Evolutionary conservation across 2,329 filamentous ascomycete species (phyloP).

Genomic region (Eutypa lata): DNA sequence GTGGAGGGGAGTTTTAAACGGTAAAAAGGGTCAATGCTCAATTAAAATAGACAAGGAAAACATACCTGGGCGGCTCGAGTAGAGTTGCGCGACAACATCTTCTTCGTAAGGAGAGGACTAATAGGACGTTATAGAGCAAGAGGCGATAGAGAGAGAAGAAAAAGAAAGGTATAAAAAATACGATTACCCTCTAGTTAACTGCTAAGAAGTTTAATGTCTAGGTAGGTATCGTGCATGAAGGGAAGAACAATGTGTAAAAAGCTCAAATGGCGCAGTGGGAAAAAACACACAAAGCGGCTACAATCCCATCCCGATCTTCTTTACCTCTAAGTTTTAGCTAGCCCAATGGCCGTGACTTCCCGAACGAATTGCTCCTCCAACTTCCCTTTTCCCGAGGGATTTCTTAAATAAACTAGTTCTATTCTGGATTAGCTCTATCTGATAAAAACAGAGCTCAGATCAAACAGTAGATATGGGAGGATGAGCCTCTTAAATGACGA

Average conservation of each 20-base stretch:
- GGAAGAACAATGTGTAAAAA: conserved; percentile 3
- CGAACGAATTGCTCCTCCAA: neutral
- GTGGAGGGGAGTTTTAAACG: neutral
- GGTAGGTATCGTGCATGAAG: neutral
- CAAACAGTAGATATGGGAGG: too few relatives aligned
- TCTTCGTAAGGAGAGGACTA: conserved; percentile 30
- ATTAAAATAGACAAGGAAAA: conserved; percentile 15
- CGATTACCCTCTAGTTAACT: neutral
- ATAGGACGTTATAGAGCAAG: neutral
- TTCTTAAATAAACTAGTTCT: neutral
- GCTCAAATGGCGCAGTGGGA: conserved; percentile 12
- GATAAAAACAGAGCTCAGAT: neutral
- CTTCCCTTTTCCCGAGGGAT: neutral
- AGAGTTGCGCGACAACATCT: conserved; percentile 59
- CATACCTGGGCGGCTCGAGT: conserved; percentile 56
- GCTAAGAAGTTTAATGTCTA: neutral
- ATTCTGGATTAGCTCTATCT: neutral
- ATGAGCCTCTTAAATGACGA: too few relatives aligned
- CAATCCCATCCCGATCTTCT: neutral
- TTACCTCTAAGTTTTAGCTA: neutral
- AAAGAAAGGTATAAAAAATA: neutral
- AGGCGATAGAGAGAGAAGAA: neutral
- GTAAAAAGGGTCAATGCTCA: neutral
- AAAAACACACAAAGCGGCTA: conserved; percentile 1
- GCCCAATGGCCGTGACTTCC: neutral